Conservation (phyloP, 2,329 filamentous ascomycete species). For the Ophiostoma ulmi region DNA sequence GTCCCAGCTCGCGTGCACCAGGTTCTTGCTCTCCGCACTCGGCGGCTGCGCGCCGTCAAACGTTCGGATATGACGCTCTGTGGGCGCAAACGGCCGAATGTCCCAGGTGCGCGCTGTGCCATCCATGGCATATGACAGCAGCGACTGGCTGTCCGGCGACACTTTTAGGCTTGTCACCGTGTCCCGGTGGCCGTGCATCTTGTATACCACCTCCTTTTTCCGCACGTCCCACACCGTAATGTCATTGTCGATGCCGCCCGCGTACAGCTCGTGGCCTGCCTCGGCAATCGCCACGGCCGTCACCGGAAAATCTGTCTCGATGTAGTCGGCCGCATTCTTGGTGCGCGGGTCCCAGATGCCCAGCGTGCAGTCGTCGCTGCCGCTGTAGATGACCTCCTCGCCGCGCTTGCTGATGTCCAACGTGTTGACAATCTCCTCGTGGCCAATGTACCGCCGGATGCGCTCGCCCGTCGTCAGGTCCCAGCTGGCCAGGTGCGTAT, state of each 20-base stretch:
- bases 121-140: constrained; percentile 91
- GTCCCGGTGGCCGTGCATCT: constrained; percentile 82
- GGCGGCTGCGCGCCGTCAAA: constrained; percentile 80
- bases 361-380: constrained; percentile 88
- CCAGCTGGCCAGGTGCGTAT: constrained; percentile 91
- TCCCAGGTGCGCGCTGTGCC: constrained; percentile 94
- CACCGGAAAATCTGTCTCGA: constrained; percentile 86
- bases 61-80: constrained; percentile 75
- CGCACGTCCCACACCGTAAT: constrained; percentile 96
- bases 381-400: constrained; percentile 84
- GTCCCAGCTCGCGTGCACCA: constrained; percentile 88
- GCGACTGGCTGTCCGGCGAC: constrained; percentile 86
- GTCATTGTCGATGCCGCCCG: constrained; percentile 92
- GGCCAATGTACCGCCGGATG: constrained; percentile 85
- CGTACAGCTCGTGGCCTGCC: constrained; percentile 91
- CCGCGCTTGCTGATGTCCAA: constrained; percentile 84
- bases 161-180: constrained; percentile 85
- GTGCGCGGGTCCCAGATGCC: constrained; percentile 93
- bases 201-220: constrained; percentile 83
- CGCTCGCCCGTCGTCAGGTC: constrained; percentile 86
- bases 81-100: constrained; percentile 86
- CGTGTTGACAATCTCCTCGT: constrained; percentile 93
- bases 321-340: constrained; percentile 80
- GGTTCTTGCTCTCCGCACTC: constrained; percentile 63
- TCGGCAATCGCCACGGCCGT: constrained; percentile 89